Evolutionary conservation across 1,284 basidiomycete species (phyloP).

Genomic region (Cryptococcus sp.): DNA sequence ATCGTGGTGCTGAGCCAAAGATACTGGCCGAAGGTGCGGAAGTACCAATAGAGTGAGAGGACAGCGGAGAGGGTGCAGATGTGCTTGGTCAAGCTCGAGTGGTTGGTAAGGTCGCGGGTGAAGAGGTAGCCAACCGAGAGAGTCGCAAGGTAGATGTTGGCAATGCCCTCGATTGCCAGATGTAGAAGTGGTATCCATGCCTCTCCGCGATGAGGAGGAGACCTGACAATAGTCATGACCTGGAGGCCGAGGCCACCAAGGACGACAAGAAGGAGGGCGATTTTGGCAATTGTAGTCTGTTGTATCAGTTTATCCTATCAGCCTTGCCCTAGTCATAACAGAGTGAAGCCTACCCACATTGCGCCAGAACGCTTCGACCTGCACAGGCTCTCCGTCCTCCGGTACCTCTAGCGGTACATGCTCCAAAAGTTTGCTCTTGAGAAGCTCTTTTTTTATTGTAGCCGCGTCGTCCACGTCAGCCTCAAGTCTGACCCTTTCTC

Average conservation of each 20-base stretch:
- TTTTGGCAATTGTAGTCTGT: conserved; percentile 7
- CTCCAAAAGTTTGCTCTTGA: neutral
- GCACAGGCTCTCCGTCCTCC: conserved; percentile 24
- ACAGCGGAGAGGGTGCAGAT: conserved; percentile 15
- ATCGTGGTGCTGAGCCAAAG: conserved; percentile 10
- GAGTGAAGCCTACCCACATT: conserved; percentile 14
- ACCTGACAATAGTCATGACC: neutral
- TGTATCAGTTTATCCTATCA: neutral
- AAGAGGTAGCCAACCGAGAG: neutral
- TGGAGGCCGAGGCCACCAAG: conserved; percentile 5
- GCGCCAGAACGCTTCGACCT: conserved; percentile 21
- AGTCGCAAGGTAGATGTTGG: conserved; percentile 9
- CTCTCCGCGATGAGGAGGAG: neutral
- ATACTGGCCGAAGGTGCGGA: conserved; percentile 24
- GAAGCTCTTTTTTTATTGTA: conserved; percentile 5
- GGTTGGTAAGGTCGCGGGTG: conserved; percentile 1
- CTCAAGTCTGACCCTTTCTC: conserved; percentile 3
- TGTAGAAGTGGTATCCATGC: neutral
- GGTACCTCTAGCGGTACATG: conserved; percentile 5
- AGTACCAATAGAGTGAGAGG: conserved; percentile 18
- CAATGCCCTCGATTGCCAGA: conserved; percentile 1
- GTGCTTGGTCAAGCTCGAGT: conserved; percentile 15
- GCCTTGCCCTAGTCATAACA: neutral
- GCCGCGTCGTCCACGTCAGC: neutral
- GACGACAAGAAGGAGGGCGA: neutral